Percentiles rank a stretch among this genome's conserved stretches.
Conservation (phyloP, 306 rosid genomes). For the Vachellia pachyceras region DNA sequence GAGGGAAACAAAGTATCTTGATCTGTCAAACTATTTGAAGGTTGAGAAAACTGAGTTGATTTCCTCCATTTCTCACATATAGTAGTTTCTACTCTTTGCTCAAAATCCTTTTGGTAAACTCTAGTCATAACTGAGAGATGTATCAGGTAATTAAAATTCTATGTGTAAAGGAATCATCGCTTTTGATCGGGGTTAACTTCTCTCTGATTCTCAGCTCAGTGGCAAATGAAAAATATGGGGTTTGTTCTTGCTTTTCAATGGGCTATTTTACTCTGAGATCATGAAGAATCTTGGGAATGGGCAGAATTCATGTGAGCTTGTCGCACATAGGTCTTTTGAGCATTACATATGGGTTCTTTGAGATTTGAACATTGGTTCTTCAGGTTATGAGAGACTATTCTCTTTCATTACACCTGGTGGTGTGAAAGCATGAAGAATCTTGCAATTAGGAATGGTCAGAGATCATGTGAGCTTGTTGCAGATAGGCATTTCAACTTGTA, state of each 20-base stretch:
- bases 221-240: neutral
- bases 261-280: neutral
- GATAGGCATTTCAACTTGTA: neutral
- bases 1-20: slow-evolving; percentile 1
- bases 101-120: neutral
- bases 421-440: neutral
- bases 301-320: neutral
- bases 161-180: neutral
- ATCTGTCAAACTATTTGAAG: neutral
- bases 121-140: slow-evolving; percentile 11
- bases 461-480: neutral
- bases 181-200: neutral
- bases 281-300: neutral
- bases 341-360: too few species aligned
- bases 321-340: neutral
- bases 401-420: too few species aligned
- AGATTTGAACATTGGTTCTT: too few species aligned
- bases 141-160: slow-evolving; percentile 9
- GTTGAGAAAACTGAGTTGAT: slow-evolving; percentile 10
- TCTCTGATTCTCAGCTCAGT: neutral
- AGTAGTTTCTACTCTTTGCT: neutral
- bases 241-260: neutral
- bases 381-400: too few species aligned
- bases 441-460: neutral
- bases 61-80: slow-evolving; percentile 22